Evolutionary conservation across 192 early-diverging fungal species (phyloP).

Genomic region (Coemansia sp.): DNA sequence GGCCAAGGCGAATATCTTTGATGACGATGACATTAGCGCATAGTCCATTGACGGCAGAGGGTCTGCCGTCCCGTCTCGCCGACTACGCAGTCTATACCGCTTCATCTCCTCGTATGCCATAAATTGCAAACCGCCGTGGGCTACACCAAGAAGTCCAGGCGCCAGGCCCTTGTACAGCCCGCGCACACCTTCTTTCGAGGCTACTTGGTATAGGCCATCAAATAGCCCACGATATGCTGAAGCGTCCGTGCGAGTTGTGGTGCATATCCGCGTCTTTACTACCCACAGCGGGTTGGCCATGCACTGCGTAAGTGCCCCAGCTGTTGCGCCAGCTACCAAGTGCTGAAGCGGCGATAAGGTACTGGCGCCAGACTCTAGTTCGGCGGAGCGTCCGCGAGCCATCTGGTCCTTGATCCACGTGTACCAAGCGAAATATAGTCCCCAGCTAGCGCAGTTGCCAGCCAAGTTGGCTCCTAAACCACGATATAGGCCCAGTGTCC

Average conservation of each 20-base stretch:
- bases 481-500: conserved; percentile 81
- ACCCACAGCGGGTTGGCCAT: conserved; percentile 85
- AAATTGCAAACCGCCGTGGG: conserved; percentile 98
- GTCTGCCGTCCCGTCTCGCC: background rate
- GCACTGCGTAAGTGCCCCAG: conserved; percentile 72
- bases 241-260: conserved; percentile 60
- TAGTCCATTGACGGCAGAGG: conserved; percentile 68
- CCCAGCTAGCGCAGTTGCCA: conserved; percentile 91
- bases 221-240: conserved; percentile 67
- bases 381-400: conserved; percentile 45
- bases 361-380: conserved; percentile 49
- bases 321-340: conserved; percentile 74
- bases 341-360: conserved; percentile 76
- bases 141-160: conserved; percentile 87
- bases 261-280: conserved; percentile 81
- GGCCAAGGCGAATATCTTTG: conserved; percentile 85
- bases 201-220: conserved; percentile 64
- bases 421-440: conserved; percentile 96
- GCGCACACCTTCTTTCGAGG: conserved; percentile 66
- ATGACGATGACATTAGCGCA: conserved; percentile 79
- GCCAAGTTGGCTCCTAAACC: conserved; percentile 88
- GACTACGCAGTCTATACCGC: conserved; percentile 56
- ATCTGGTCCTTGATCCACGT: conserved; percentile 53
- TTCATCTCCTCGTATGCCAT: conserved; percentile 99
- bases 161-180: conserved; percentile 82